Evolutionary conservation across 441 rosid genomes (phyloP).

Genomic region (Capsella rubella): DNA sequence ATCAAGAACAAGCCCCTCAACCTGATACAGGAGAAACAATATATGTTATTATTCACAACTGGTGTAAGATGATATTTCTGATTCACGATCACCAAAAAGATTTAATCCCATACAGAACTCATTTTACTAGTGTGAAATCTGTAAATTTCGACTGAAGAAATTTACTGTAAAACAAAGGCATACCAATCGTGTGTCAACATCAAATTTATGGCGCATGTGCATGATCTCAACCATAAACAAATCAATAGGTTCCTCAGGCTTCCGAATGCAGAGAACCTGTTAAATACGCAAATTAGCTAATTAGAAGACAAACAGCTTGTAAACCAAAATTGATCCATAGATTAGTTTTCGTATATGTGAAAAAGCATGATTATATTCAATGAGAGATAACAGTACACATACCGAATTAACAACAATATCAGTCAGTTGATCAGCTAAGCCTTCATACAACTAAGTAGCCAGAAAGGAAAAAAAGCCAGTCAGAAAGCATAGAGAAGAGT

Average conservation of each 20-base stretch:
- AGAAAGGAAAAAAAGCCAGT: conserved; percentile 10
- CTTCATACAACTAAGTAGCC: conserved; percentile 70
- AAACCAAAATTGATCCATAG: conserved; percentile 8
- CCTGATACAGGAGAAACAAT: conserved; percentile 48
- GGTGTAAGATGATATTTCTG: not conserved
- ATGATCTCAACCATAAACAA: conserved; percentile 97
- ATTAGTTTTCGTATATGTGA: not conserved
- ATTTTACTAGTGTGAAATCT: conserved; percentile 1
- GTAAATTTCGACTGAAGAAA: not conserved
- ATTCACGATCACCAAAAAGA: not conserved
- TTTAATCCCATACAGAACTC: not conserved
- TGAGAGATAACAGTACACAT: conserved; percentile 41
- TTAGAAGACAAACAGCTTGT: conserved; percentile 8
- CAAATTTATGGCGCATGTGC: conserved; percentile 99
- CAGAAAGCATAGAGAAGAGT: conserved; percentile 19
- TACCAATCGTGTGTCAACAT: conserved; percentile 90
- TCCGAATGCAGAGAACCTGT: conserved; percentile 87
- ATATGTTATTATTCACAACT: not conserved
- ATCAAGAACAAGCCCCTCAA: conserved; percentile 97
- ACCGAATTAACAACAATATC: conserved; percentile 86
- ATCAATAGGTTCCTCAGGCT: conserved; percentile 87
- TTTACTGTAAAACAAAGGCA: conserved; percentile 25
- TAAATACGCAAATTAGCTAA: conserved; percentile 27
- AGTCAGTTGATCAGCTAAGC: conserved; percentile 90
- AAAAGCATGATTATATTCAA: conserved; percentile 9